Base-by-base conservation (phyloP, 1,284 basidiomycete genomes). In the Porphyrellus sp. region DNA sequence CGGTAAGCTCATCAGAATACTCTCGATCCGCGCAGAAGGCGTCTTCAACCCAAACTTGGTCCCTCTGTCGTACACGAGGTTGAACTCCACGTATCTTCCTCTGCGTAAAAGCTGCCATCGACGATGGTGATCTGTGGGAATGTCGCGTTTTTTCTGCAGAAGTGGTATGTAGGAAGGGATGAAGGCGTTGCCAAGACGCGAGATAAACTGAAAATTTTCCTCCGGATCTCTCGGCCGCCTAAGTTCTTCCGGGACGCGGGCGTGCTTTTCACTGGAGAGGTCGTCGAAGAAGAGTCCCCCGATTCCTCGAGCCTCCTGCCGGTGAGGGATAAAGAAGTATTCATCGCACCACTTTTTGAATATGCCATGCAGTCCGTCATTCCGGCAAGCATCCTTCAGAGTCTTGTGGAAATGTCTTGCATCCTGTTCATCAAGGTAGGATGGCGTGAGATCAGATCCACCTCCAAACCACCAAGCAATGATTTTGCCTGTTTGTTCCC, bases 391-490 rank as follows among this genome's bases (percentile, higher is more conserved):
- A 3, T 70, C 68, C 70, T 93, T 91, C 62, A 95, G 73, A 2
- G 84, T 87, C 31, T 68, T 58, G 74, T 99, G 97, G 76, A 98
- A 99, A 68, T 95, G 92, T 23, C 71, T 67, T 3, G 86, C 92
- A 68, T 99, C 96, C 55, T 90, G 88, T 56, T 86, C 83, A 72
- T 88, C 93, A 9, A 99, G 80, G 71, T 98, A 98, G 13, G 88
- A 88, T 1, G 97, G 97, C 0, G 97, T 99, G 42, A 99, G 79
- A 70, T 99, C 96, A 4, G 86, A 85, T n/a, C 96, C 96, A 33
- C 96, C 96, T 40, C 96, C 96, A 65, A 98, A 99, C 97, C 97
- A 99, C 94, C 95, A 99, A 9, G 93, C 89, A 34, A 93, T 71
- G 13, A 90, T 71, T 12, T 75, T 68, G 47, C 72, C 62, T 31